A percentile compares a stretch with the other conserved stretches of the same genome.
phyloP scores from a whole-genome alignment of 257 asterid species.

The Primulina tabacum region DNA sequence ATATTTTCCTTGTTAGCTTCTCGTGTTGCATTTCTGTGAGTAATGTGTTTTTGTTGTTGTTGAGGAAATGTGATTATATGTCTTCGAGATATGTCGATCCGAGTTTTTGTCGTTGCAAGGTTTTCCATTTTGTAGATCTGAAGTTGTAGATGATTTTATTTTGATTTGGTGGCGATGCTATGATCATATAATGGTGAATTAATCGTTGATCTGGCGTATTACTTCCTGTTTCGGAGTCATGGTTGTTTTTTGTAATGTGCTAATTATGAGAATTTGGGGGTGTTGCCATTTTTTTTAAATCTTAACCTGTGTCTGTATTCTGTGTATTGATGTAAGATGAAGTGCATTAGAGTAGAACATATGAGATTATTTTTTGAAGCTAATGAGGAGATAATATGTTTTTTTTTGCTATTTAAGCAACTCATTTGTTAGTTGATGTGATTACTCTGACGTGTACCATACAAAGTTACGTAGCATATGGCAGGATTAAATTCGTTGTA shows the following conservation, averaged over 20 bases:
- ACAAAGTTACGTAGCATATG: too few relatives aligned
- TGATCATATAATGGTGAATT: not conserved
- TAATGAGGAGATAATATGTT: too few relatives aligned
- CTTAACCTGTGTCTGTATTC: not conserved
- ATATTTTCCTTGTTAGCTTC: not conserved
- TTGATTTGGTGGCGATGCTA: not conserved
- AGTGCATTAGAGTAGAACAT: too few relatives aligned
- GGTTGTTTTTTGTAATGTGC: not conserved
- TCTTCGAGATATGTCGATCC: not conserved
- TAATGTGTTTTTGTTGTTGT: too few relatives aligned
- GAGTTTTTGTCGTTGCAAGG: slow-evolving; percentile 8
- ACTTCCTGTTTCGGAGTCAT: not conserved
- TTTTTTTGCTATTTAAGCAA: too few relatives aligned
- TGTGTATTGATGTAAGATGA: not conserved
- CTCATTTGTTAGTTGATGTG: too few relatives aligned
- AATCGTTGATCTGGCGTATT: not conserved
- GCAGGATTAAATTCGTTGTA: not conserved
- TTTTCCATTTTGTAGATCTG: slow-evolving; percentile 9
- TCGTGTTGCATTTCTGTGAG: too few relatives aligned
- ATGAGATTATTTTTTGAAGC: not conserved
- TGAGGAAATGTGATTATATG: too few relatives aligned
- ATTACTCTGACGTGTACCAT: too few relatives aligned
- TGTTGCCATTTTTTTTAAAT: not conserved
- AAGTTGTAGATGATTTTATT: not conserved
- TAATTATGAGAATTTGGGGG: not conserved